Evolutionary conservation across 805 yeast genomes (phyloP).

Genomic region (Yarrowia sp.): DNA sequence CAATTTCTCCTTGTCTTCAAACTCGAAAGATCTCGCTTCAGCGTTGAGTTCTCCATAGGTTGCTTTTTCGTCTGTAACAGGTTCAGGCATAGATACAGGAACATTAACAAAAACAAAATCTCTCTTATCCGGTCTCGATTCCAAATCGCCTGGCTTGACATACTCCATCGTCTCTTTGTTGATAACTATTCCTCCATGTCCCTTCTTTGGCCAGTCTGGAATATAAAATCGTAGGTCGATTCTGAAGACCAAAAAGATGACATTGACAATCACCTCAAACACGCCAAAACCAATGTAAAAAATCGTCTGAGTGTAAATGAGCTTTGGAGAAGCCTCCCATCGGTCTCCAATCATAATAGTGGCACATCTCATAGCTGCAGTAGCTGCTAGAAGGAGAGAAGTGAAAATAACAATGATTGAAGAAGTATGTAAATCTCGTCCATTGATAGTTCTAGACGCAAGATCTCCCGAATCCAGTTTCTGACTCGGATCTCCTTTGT

Average conservation of each 20-base stretch:
- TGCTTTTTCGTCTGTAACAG: background rate
- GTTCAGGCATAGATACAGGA: background rate
- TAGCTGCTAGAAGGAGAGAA: conserved; percentile 33
- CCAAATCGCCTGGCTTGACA: background rate
- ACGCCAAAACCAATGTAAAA: conserved; percentile 69
- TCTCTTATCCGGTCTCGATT: background rate
- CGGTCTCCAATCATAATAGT: conserved; percentile 34
- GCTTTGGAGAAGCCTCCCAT: conserved; percentile 27
- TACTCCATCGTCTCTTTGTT: background rate
- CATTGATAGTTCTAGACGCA: conserved; percentile 42
- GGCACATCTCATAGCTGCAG: conserved; percentile 38
- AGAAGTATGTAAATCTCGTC: conserved; percentile 43
- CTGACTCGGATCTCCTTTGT: conserved; percentile 46
- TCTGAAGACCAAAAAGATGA: conserved; percentile 59
- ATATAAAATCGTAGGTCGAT: conserved; percentile 76
- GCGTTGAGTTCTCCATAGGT: background rate
- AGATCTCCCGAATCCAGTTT: conserved; percentile 39
- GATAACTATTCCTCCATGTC: conserved; percentile 50
- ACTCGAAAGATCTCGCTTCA: background rate
- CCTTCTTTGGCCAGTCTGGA: conserved; percentile 56
- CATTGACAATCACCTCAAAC: conserved; percentile 56
- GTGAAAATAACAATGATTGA: conserved; percentile 39
- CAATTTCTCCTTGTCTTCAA: background rate
- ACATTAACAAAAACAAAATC: background rate
- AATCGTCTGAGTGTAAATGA: conserved; percentile 52